Base-by-base conservation (phyloP, 805 yeast genomes). In the Wickerhamiella allomyrinae region DNA sequence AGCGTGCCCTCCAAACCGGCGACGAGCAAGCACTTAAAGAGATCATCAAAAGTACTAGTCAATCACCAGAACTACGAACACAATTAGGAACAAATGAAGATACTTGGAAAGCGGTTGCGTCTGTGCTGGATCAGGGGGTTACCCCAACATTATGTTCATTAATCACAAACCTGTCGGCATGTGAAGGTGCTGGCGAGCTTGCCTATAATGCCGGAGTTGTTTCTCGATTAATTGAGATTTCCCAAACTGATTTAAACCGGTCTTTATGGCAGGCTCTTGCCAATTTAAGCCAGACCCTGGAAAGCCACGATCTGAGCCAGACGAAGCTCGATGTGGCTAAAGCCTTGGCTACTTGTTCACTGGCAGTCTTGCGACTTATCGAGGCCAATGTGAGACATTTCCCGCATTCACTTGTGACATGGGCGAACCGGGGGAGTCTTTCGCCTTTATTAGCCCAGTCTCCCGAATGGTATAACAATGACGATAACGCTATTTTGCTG, bases 221-320 rank as follows among this genome's bases (percentile, higher is more conserved):
- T 14, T 4, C 19, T 20, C 8, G n/a, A 15, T 21, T 39, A 8
- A 21, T 39, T 19, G 21, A 19, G 3, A 7, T 27, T 3, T 13
- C 29, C 3, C 7, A 20, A 6, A n/a, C 36, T 3, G 27, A n/a
- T 9, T 10, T 21, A 2, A 5, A 9, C 19, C 14, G 14, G 19
- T 21, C 24, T 6, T 34, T 27, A 20, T 44, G 46, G 46, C 39
- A 36, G n/a, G 37, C 38, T 5, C 29, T 41, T 20, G 41, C 46
- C 10, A 44, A 44, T 25, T 23, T 36, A 11, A 31, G 33, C 33
- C 46, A 44, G 33, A 29, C 42, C 8, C 20, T 22, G 3, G 7
- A 34, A 3, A 37, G 33, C 17, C 17, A 27, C n/a, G 34, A 29
- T 17, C 29, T 29, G 17, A 8, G 20, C 20, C 7, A 13, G 10